Evolutionary conservation across 768 basidiomycete genomes (phyloP).

Genomic region (Pulveroboletus sp.): DNA sequence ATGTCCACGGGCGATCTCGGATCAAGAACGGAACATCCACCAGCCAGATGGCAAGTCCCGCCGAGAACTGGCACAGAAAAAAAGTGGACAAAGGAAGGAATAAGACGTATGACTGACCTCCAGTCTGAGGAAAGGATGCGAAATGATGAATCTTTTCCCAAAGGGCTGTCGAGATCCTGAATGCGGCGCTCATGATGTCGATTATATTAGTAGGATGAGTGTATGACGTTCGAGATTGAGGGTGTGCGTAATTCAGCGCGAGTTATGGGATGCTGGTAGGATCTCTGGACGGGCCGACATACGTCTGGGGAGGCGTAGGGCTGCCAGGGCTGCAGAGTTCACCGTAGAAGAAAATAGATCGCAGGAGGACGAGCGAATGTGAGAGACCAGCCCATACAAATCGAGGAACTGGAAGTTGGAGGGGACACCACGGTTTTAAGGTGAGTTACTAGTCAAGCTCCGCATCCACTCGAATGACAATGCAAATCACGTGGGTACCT

Average conservation of each 20-base stretch:
- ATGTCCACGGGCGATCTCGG: constrained; percentile 1
- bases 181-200: constrained; percentile 39
- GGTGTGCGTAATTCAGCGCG: background rate
- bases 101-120: constrained; percentile 49
- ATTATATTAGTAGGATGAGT: background rate
- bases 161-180: constrained; percentile 69
- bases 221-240: background rate
- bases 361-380: background rate
- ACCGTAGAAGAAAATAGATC: background rate
- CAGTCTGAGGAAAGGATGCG: constrained; percentile 89
- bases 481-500: constrained; percentile 14
- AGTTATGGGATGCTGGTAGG: constrained; percentile 13
- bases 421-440: constrained; percentile 2
- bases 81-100: background rate
- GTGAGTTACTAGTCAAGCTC: constrained; percentile 7
- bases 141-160: constrained; percentile 93
- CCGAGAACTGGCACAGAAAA: too few species aligned
- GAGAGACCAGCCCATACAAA: constrained; percentile 18
- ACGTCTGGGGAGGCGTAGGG: constrained; percentile 19
- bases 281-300: constrained; percentile 13
- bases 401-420: background rate
- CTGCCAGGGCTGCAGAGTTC: constrained; percentile 16
- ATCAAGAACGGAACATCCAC: background rate
- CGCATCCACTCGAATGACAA: background rate
- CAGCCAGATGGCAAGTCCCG: background rate